Conservation (phyloP, 2,329 filamentous ascomycete genomes). For the Botrytis pseudocinerea region DNA sequence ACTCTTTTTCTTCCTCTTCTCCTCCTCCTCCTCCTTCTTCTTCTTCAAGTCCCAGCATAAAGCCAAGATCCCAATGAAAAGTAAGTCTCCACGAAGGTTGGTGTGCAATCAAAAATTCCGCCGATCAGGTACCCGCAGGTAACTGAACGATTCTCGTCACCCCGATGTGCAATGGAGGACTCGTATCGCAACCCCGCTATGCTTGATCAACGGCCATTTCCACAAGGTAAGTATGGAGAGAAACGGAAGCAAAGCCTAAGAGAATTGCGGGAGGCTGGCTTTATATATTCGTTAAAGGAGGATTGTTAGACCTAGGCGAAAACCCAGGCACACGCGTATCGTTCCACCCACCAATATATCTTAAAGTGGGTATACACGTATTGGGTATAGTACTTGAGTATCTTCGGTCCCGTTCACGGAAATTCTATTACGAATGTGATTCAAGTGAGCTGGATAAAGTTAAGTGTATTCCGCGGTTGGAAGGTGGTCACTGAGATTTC, state of each 20-base stretch:
- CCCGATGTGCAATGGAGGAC: slow-evolving; percentile 60
- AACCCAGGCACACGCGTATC: neutral
- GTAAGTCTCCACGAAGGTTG: slow-evolving; percentile 22
- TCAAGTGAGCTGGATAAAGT: neutral
- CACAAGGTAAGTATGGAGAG: slow-evolving; percentile 45
- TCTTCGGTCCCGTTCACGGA: neutral
- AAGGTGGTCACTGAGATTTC: neutral
- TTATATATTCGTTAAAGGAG: neutral
- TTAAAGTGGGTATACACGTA: neutral
- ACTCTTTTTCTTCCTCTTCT: slow-evolving; percentile 43
- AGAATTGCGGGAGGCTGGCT: neutral
- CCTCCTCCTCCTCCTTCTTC: slow-evolving; percentile 42
- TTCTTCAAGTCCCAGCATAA: slow-evolving; percentile 43
- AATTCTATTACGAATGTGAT: slow-evolving; percentile 12
- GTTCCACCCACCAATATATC: neutral
- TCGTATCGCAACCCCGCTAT: slow-evolving; percentile 39
- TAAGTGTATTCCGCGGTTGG: neutral
- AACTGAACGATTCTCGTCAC: slow-evolving; percentile 46
- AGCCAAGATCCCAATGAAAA: slow-evolving; percentile 45
- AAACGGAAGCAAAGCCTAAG: slow-evolving; percentile 27
- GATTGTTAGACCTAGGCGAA: neutral
- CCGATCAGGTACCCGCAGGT: slow-evolving; percentile 41
- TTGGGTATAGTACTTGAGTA: neutral
- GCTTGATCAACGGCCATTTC: slow-evolving; percentile 37
- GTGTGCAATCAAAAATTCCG: slow-evolving; percentile 43